Evolutionary conservation across 192 early-diverging fungal genomes (phyloP), one percentile per base, ranked within the genome.

Genomic region (Umbelopsis isabellina): DNA sequence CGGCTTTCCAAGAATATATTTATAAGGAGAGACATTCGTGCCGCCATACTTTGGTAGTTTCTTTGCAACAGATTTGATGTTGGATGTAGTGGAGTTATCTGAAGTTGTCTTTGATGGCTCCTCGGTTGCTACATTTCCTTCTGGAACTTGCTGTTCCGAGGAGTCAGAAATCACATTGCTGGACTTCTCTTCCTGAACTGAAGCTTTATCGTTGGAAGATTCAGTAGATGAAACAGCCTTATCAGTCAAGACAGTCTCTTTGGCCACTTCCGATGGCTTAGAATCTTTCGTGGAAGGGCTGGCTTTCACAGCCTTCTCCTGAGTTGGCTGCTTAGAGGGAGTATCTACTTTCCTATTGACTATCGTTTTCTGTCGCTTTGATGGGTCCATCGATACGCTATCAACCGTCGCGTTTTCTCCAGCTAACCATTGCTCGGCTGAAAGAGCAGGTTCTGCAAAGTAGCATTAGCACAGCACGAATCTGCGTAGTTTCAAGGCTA

Each of bases 361-460:
- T 25, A 25, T 49, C 8, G 73, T 69, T 30, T 69, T 76, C 25
- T 66, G 58, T 41, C 75, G 52, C 49, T 79, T 78, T 64, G 74
- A 80, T 49, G 87, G 87, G 45, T 89, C 87, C 27, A 90, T 73
- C 4, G 82, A 82, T 9, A 82, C 72, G 8, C 58, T 80, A 16
- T 75, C 72, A 15, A 87, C 81, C 3, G 47, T 21, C 1, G 20
- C 77, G 44, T 81, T 85, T 69, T 85, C 83, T 5, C 88, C 83
- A 1, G 67, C 72, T 21, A 89, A 61, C 91, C 91, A 96, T 22
- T 88, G 84, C 1, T 72, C 80, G 35, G 79, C 82, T 4, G 88
- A 77, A 47, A 90, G 72, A 3, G 83, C 82, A 16, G 88, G 81
- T 8, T 70, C 78, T 79, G 66, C 27, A 37, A 8, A 44, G 46